A percentile compares a stretch with the other conserved stretches of the same genome.
These are phyloP conservation scores for Heritiera littoralis DNA, from an alignment of 345 rosid species.

Conservation along the genomic window DNA sequence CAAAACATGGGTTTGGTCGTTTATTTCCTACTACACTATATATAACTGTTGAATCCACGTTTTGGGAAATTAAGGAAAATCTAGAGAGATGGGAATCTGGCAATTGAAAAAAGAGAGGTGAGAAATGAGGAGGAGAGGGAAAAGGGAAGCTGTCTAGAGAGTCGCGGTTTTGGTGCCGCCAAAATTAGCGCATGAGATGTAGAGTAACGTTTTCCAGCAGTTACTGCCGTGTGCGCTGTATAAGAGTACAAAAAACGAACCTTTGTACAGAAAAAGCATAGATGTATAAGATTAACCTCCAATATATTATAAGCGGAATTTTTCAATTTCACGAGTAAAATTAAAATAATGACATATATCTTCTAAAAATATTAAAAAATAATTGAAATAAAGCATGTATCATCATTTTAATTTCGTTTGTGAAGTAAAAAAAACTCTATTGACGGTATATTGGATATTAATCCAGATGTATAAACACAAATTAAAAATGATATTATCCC, in stretches of 20 bases:
- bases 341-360: no score
- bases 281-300: no score
- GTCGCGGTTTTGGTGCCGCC: conserved; percentile 83
- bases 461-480: no score
- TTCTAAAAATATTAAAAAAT: no score
- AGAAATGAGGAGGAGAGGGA: conserved; percentile 14
- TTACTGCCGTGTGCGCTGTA: conserved; percentile 21
- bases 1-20: conserved; percentile 29
- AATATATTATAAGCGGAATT: no score
- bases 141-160: conserved; percentile 23
- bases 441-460: no score
- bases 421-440: no score
- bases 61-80: conserved; percentile 29
- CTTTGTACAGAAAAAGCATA: neutral
- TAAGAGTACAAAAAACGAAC: neutral
- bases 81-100: conserved; percentile 19
- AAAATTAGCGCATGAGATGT: conserved; percentile 61
- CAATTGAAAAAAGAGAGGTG: conserved; percentile 10
- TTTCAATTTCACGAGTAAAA: no score
- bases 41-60: conserved; percentile 33
- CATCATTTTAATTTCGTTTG: no score
- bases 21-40: neutral
- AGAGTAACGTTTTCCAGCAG: conserved; percentile 54
- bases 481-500: no score
- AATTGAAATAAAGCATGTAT: no score